Evolutionary conservation across 805 yeast genomes (phyloP), one percentile per base, ranked within the genome.

Genomic region (Schwanniomyces occidentalis): DNA sequence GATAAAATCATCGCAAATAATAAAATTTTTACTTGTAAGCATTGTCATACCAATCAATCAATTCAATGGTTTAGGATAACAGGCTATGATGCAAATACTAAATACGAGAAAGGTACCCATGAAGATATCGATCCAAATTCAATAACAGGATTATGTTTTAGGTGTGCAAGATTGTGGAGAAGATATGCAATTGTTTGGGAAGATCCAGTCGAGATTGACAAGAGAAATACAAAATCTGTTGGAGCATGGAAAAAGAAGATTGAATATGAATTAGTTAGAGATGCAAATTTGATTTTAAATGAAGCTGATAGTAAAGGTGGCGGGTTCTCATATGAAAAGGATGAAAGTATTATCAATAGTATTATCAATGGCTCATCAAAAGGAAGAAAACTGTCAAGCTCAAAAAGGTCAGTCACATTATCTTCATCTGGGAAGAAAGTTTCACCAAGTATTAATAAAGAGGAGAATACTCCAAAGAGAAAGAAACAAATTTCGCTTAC

Each of bases 161-260:
- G 98, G 35, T 91, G 99, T 65, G 96, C 96, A 0, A 72, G 85
- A 38, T 53, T 93, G 18, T 91, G 98, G 98, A 73, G 96, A 56
- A 65, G 95, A 24, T 91, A 91, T 57, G 96, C 89, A 0, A 80
- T 86, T 0, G 70, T 68, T 7, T 93, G 98, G 98, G 87, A 82
- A 45, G 79, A 78, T 21, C 96, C 96, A 0, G 46, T 61, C 16
- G 88, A 81, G 35, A 79, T 86, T 0, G 58, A 78, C 27, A 76
- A 70, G 52, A 77, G 75, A 39, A 56, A 50, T 22, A 48, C 60
- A 10, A 58, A 54, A 30, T 54, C 78, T 9, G 73, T 75, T 14
- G 71, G 69, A 23, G 76, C 76, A 1, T 77, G 81, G 81, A 76
- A 72, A 45, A 73, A 74, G 43, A 73, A 70, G 37, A 57, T 84